Evolutionary conservation across 2,329 filamentous ascomycete species (phyloP), one percentile per base, ranked within the genome.

Genomic region (Apiospora aurea): DNA sequence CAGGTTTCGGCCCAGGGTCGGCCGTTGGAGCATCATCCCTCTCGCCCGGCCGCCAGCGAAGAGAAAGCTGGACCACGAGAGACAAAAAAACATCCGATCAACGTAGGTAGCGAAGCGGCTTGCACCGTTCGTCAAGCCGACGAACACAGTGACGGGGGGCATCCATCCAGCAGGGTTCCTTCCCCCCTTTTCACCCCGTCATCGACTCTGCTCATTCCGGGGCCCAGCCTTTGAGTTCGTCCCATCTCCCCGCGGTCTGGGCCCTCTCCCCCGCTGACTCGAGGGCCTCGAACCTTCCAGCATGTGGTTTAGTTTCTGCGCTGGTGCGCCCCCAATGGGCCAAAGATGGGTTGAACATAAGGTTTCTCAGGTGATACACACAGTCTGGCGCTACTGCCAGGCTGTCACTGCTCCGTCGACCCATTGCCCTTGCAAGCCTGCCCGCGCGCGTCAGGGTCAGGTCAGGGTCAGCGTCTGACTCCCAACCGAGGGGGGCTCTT

Each of bases 361-460:
- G 21, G 57, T 64, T 64, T 64, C 41, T 10, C 34, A n/a, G 57
- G 57, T 64, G 57, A 41, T 64, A 64, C 57, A 64, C 18, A 64
- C 1, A 11, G 5, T 41, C 18, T 41, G 57, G 10, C 57, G 57
- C 57, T 64, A 64, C 29, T 38, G 57, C 21, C 34, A 41, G 11
- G 29, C 7, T 64, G 34, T 41, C 57, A n/a, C 34, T 41, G 29
- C 21, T 41, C 34, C 49, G 49, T 51, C 49, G 10, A 24, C n/a
- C 3, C n/a, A 13, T 38, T 14, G 5, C 18, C 16, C 49, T 53
- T 18, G 8, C 18, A 64, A 34, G 53, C 29, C 26, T 21, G 53
- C 53, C 16, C 18, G 57, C 57, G 57, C 21, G 57, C 34, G 4
- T 41, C n/a, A 64, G 34, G 18, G 4, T 41, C n/a, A 64, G 34